These are phyloP conservation scores for Actinomortierella ambigua DNA, from an alignment of 371 early-diverging fungal species.

Conservation along the genomic window DNA sequence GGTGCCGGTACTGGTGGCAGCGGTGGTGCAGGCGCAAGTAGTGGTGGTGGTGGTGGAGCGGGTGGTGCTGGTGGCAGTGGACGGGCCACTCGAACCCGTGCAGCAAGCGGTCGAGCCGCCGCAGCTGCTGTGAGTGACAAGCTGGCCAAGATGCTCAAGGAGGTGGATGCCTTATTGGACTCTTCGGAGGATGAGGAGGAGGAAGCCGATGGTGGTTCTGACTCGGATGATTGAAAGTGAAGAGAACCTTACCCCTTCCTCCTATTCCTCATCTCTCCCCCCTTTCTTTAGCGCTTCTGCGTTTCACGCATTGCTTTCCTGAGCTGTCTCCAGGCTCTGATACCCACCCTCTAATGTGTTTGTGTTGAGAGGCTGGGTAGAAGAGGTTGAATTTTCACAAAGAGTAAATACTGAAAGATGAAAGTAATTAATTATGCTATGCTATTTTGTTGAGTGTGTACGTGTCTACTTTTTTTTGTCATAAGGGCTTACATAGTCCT, in stretches of 20 bases:
- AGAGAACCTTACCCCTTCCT: slow-evolving; percentile 2
- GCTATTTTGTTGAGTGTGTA: too few species aligned
- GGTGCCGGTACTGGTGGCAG: not conserved
- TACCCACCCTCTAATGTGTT: too few species aligned
- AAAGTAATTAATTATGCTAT: too few species aligned
- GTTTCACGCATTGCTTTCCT: too few species aligned
- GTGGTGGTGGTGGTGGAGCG: not conserved
- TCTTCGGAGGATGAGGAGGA: slow-evolving; percentile 16
- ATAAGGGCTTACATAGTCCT: too few species aligned
- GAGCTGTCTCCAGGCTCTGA: too few species aligned
- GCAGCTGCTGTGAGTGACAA: slow-evolving; percentile 1
- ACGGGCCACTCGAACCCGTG: not conserved
- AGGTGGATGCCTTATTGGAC: slow-evolving; percentile 27
- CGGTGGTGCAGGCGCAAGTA: not conserved
- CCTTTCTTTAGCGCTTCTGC: not conserved
- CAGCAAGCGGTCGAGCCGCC: not conserved
- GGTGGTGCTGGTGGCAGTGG: not conserved
- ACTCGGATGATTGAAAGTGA: slow-evolving; percentile 6
- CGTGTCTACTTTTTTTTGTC: too few species aligned
- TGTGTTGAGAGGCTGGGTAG: too few species aligned
- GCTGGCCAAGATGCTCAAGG: slow-evolving; percentile 23
- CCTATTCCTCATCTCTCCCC: not conserved
- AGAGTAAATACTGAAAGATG: too few species aligned
- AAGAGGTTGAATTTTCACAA: too few species aligned
- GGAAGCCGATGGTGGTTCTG: slow-evolving; percentile 4